Base-by-base conservation (phyloP, 2,329 filamentous ascomycete species). In the Fusarium coffeatum region DNA sequence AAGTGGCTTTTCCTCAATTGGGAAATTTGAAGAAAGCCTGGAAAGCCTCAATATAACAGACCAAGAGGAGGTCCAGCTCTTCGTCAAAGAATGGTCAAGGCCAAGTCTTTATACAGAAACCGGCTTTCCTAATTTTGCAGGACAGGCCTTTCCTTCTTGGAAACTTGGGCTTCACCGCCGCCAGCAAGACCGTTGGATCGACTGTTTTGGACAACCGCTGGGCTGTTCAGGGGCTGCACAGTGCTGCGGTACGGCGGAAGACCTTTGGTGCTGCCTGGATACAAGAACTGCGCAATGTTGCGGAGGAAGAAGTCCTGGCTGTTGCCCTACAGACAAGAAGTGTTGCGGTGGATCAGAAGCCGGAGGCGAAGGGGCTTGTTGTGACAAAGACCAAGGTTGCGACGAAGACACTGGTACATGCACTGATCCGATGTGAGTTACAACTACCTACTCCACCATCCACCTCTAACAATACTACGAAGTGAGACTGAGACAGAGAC, bases 261-360 rank as follows among this genome's bases (percentile, higher is more conserved):
- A 37, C 23, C 23, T 23, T 23, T 18, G 32, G 32, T 37, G 32
- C 8, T 37, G 32, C 16, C 32, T 6, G 8, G 32, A 37, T 10
- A 37, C 16, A 37, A 18, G 32, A 16, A 18, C 15, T 18, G 16
- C 12, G 7, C 6, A 30, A 30, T 30, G 28, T 12, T 30, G 28
- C 28, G 12, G 12, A 5, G 28, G 28, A 13, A 30, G 28, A 1
- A 18, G 32, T 18, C 6, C 8, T 10, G 32, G 32, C 16, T 37
- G 32, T 18, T 37, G 32, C 16, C 11, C 1, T 9, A 16, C 8
- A 37, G 32, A 3, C 2, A 4, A 3, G 0, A 37, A 18, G 1
- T 37, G 32, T 3, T 37, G 32, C 3, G 32, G 32, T 16, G 16
- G 8, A 16, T 37, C 32, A 5, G 18, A 9, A 9, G 32, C 8